Conservation (phyloP, 2,329 filamentous ascomycete species). For the Ilyonectria destructans region DNA sequence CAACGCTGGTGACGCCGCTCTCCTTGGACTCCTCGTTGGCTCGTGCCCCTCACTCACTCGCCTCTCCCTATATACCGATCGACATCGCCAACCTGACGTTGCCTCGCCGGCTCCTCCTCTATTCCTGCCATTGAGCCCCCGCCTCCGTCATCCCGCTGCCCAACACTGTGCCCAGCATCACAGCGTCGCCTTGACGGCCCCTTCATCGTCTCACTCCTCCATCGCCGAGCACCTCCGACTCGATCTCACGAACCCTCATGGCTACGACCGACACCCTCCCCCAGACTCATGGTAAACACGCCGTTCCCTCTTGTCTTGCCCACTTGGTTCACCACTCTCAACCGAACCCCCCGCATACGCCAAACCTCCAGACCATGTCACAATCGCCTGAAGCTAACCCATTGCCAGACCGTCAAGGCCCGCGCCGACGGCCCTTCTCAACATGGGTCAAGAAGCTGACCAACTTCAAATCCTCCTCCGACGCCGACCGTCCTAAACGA, state of each 20-base stretch:
- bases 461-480: constrained; percentile 84
- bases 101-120: constrained; percentile 26
- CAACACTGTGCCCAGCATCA: constrained; percentile 40
- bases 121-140: constrained; percentile 38
- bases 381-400: constrained; percentile 50
- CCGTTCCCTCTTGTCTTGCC: neutral
- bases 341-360: constrained; percentile 29
- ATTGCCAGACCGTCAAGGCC: constrained; percentile 74
- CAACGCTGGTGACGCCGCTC: constrained; percentile 30
- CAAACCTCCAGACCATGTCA: constrained; percentile 18
- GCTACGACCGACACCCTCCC: constrained; percentile 48
- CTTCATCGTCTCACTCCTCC: constrained; percentile 28
- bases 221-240: constrained; percentile 26
- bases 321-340: constrained; percentile 10
- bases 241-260: constrained; percentile 35
- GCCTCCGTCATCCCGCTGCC: constrained; percentile 36
- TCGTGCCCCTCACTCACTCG: constrained; percentile 37
- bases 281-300: constrained; percentile 47
- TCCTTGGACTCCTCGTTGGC: constrained; percentile 26
- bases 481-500: constrained; percentile 64
- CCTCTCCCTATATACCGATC: constrained; percentile 30
- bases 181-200: neutral
- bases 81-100: constrained; percentile 20
- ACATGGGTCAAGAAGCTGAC: constrained; percentile 96
- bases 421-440: constrained; percentile 88